Base-by-base conservation (phyloP, 306 rosid genomes). In the Lagenaria siceraria region DNA sequence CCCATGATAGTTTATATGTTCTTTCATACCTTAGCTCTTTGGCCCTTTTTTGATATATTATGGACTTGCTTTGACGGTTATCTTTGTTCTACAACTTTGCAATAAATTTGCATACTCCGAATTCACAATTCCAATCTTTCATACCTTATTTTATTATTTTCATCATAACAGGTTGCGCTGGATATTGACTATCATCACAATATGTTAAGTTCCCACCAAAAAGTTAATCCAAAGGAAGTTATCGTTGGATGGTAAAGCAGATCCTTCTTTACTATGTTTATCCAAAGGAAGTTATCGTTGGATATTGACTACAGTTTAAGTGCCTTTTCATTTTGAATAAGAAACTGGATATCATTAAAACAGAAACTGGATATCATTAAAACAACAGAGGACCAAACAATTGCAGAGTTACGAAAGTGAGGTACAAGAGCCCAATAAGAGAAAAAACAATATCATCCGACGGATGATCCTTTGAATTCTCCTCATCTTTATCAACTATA, bases 181-280 rank as follows among this genome's bases (percentile, higher is more conserved):
- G 99, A 96, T 79, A 92, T 96, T 77, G 99, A 96, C 69, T 96
- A 96, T 76, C 99, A 96, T 75, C 98, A 89, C 81, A 96, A 88
- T 82, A 92, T 96, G 97, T 85, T 92, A 63, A 21, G 60, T 15
- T 90, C 98, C 40, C 98, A 90, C 81, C 96, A 90, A 78, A 96
- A 92, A 83, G 99, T 96, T 82, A 96, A 92, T 66, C 99, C 97
- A 8, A 96, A 92, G 84, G 99, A 96, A 84, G 87, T 86, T 79
- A 96, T 96, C 38, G 97, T 92, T 81, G 98, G 99, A 79, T 96
- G 99, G 99, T 92, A 90, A 81, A 72, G 66, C 24, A 54, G 68
- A 14, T 66, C 4, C 27, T 68, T 48, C 18, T 65, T 17, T 73
- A 21, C 15, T 70, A 22, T 42, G 65, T 21, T 19, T 56, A 7